Evolutionary conservation across 805 yeast species (phyloP).

Genomic region (Wickerhamiella allomyrinae): DNA sequence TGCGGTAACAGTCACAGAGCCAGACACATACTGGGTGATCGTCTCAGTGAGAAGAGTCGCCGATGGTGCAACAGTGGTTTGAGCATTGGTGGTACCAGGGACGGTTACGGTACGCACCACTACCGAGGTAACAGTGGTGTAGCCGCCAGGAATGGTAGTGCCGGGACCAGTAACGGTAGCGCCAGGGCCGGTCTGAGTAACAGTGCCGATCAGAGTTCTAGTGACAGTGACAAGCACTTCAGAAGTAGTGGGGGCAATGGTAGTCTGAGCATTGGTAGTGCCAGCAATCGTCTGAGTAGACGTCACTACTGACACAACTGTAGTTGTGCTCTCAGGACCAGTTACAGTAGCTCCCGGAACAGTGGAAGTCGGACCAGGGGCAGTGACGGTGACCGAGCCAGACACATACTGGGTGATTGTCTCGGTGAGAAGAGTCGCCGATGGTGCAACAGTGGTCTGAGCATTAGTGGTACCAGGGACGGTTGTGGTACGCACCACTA

Average conservation of each 20-base stretch:
- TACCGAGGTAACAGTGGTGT: not conserved
- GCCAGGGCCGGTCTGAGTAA: not conserved
- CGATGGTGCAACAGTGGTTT: slow-evolving; percentile 7
- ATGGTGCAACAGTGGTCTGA: slow-evolving; percentile 11
- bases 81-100: slow-evolving; percentile 10
- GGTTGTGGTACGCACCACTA: not conserved
- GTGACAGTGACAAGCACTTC: not conserved
- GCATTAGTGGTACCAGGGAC: slow-evolving; percentile 8
- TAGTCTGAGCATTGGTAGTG: slow-evolving; percentile 9
- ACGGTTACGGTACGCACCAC: slow-evolving; percentile 4
- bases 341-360: not conserved
- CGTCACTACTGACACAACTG: slow-evolving; percentile 2
- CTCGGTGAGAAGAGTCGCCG: slow-evolving; percentile 4
- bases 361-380: not conserved
- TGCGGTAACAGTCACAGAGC: not conserved
- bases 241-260: slow-evolving; percentile 4
- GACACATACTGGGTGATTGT: not conserved
- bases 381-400: not conserved
- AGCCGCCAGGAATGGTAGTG: slow-evolving; percentile 11
- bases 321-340: slow-evolving; percentile 3
- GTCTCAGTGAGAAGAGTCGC: slow-evolving; percentile 2
- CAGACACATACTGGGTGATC: not conserved
- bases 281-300: slow-evolving; percentile 9
- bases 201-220: not conserved
- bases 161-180: slow-evolving; percentile 7